phyloP scores from a whole-genome alignment of 305 asterid genomes.

The Fraxinus xanthoxyloides region DNA sequence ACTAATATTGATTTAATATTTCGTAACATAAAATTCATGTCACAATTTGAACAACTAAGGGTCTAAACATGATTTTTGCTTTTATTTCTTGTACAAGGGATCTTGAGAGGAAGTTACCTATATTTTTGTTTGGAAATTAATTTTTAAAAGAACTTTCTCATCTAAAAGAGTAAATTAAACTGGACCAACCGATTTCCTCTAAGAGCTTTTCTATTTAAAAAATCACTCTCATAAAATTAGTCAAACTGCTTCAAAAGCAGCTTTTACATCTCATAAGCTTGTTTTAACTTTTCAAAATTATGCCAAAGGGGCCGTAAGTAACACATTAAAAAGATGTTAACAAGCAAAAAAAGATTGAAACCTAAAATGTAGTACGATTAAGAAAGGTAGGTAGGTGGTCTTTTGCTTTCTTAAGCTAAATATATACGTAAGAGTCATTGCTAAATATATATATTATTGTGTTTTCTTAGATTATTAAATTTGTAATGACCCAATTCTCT shows the following conservation, averaged over 20 bases:
- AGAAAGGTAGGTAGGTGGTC: slow-evolving; percentile 19
- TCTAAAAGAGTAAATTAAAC: no score
- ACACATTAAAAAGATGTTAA: background rate
- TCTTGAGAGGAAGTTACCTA: background rate
- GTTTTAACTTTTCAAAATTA: no score
- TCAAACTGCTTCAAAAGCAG: no score
- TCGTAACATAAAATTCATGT: background rate
- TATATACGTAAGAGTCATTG: background rate
- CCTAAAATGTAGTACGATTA: background rate
- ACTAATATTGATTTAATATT: background rate
- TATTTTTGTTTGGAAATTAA: background rate
- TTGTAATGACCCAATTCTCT: background rate
- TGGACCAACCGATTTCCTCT: no score
- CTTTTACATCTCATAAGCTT: no score
- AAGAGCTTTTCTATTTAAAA: no score
- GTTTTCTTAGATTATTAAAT: no score
- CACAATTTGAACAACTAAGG: background rate
- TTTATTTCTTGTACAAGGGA: no score
- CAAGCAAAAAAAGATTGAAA: background rate
- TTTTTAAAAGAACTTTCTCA: background rate
- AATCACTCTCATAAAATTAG: no score
- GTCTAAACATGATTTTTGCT: background rate
- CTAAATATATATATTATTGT: no score
- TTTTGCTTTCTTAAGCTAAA: slow-evolving; percentile 40
- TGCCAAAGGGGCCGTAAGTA: no score